Base-by-base conservation (phyloP, 1,139 yeast species). In the Lizanozyma gosingica region DNA sequence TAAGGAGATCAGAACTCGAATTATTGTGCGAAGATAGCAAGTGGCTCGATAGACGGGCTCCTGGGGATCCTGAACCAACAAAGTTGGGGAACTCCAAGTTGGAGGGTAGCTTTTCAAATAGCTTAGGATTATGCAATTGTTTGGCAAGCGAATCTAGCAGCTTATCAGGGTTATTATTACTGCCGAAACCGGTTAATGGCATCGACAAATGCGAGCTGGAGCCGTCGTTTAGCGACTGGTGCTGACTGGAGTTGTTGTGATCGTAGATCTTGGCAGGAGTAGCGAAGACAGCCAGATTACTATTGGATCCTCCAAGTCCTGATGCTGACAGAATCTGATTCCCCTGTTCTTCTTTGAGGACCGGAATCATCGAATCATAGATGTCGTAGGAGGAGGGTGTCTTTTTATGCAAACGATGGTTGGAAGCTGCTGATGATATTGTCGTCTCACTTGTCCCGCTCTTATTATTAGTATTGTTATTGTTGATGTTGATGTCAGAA, bases 281-380 rank as follows among this genome's bases (percentile, higher is more conserved):
- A 22, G 9, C 11, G 11, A 22, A 22, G 11, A 22, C 11, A 6
- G 9, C 29, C 29, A 22, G 29, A 22, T 22, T 22, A 22, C 11
- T 22, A 22, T 22, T 6, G 6, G 29, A 22, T 6, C 29, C 29
- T 6, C 9, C 6, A 22, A 22, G 6, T 11, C 29, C 29, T 22
- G 9, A 6, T 22, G 29, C 11, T 6, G 29, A 6, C 11, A 6
- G 29, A 6, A 11, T 22, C 11, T 22, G 29, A 22, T 6, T 22
- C 11, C 9, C 6, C 29, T 22, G 29, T 22, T 22, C 9, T 22
- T 22, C 29, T 11, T 22, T 22, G 29, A 46, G 38, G 18, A 49
- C 40, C 22, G 53, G 53, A 37, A 50, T 50, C 37, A 50, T 45
- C 14, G 47, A 34, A 17, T 50, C 50, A 43, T 50, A 50, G 38